Conservation (phyloP, 371 early-diverging fungal species). For the Lichtheimia corymbifera region DNA sequence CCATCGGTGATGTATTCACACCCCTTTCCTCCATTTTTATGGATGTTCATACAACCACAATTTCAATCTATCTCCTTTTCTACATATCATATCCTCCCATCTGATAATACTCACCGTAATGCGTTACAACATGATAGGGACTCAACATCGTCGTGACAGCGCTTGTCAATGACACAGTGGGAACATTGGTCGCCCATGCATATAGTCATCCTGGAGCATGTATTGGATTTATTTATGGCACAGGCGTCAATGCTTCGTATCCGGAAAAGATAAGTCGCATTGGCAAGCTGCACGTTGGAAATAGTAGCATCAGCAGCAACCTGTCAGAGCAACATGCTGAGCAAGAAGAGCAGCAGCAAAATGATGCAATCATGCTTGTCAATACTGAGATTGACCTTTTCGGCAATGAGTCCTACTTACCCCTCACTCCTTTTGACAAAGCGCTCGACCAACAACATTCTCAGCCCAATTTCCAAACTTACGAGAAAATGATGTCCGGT, state of each 20-base stretch:
- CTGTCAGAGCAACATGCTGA: neutral
- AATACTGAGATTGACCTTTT: slow-evolving; percentile 87
- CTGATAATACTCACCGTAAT: too few relatives aligned
- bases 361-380: slow-evolving; percentile 55
- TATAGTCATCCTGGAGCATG: slow-evolving; percentile 74
- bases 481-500: slow-evolving; percentile 93
- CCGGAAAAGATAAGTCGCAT: slow-evolving; percentile 25
- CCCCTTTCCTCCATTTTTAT: too few relatives aligned
- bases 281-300: slow-evolving; percentile 18
- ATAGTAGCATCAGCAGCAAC: too few relatives aligned
- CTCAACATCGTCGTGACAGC: slow-evolving; percentile 76
- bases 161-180: slow-evolving; percentile 94
- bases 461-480: slow-evolving; percentile 80
- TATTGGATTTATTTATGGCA: slow-evolving; percentile 86
- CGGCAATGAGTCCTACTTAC: slow-evolving; percentile 72
- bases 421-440: slow-evolving; percentile 81
- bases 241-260: slow-evolving; percentile 84
- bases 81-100: too few relatives aligned
- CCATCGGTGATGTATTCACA: too few relatives aligned
- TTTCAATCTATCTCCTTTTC: too few relatives aligned
- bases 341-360: neutral
- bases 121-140: slow-evolving; percentile 30
- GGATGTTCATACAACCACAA: too few relatives aligned
- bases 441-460: slow-evolving; percentile 71
- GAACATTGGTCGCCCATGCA: slow-evolving; percentile 82